Evolutionary conservation across 2,329 filamentous ascomycete species (phyloP).

Genomic region (Metarhizium robertsii): DNA sequence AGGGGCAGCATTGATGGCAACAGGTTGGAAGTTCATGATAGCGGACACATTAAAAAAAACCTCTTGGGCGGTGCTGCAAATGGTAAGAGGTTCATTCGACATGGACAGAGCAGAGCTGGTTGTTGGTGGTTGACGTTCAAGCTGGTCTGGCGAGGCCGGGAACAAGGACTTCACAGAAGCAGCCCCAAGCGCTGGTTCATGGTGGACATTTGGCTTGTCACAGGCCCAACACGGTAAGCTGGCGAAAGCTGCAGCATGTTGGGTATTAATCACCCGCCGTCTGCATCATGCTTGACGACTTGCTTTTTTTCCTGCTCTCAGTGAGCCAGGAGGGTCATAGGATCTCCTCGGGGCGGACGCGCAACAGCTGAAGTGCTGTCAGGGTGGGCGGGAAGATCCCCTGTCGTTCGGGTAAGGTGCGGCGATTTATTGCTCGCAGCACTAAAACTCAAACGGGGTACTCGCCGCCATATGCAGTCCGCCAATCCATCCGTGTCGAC

Average conservation of each 20-base stretch:
- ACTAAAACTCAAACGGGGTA: conserved; percentile 29
- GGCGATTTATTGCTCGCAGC: conserved; percentile 25
- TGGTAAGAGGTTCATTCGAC: neutral
- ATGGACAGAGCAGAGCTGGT: neutral
- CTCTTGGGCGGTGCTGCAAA: neutral
- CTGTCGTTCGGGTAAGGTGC: conserved; percentile 27
- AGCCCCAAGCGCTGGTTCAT: neutral
- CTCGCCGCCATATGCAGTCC: conserved; percentile 18
- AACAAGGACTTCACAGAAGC: neutral
- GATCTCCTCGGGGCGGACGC: neutral
- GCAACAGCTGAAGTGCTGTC: neutral
- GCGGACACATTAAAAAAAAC: neutral
- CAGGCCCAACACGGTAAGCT: neutral
- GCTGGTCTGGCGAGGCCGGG: neutral
- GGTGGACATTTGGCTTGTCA: neutral
- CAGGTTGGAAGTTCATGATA: neutral
- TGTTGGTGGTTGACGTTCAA: neutral
- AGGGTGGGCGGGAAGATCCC: neutral
- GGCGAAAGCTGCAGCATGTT: neutral
- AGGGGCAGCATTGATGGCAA: neutral
- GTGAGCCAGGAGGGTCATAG: neutral
- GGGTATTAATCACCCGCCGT: neutral
- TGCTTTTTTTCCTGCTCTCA: neutral
- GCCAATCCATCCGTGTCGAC: conserved; percentile 24
- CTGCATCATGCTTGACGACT: neutral